Conservation (phyloP, 441 rosid species). For the Syzygium syzygioides region DNA sequence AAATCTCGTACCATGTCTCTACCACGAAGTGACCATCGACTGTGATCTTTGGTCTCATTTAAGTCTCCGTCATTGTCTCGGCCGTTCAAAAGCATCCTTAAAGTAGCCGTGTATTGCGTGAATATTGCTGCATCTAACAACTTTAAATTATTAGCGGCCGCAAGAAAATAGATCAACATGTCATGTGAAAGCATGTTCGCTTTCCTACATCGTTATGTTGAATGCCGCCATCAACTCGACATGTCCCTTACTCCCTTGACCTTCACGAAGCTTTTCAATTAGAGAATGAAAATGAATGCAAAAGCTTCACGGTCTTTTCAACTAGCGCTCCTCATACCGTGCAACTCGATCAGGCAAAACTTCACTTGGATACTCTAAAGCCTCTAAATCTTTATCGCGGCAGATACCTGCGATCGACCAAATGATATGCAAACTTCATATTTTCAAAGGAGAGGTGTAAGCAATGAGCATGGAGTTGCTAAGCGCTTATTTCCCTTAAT, state of each 20-base stretch:
- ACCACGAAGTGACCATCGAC: background rate
- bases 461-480: background rate
- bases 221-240: background rate
- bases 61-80: background rate
- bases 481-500: background rate
- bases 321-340: background rate
- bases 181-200: constrained; percentile 24
- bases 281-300: background rate
- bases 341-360: background rate
- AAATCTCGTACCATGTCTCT: background rate
- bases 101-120: background rate
- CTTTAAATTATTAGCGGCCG: background rate
- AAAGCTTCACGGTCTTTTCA: constrained; percentile 4
- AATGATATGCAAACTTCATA: background rate
- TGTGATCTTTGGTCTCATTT: background rate
- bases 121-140: background rate
- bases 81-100: background rate
- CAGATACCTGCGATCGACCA: background rate
- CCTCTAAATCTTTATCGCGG: background rate
- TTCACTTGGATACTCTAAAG: background rate
- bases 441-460: background rate
- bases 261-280: background rate
- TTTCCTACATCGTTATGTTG: constrained; percentile 6
- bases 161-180: background rate
- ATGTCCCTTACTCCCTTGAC: background rate